Conservation (phyloP, 163 green algal genomes). For the Scenedesmus sp. region DNA sequence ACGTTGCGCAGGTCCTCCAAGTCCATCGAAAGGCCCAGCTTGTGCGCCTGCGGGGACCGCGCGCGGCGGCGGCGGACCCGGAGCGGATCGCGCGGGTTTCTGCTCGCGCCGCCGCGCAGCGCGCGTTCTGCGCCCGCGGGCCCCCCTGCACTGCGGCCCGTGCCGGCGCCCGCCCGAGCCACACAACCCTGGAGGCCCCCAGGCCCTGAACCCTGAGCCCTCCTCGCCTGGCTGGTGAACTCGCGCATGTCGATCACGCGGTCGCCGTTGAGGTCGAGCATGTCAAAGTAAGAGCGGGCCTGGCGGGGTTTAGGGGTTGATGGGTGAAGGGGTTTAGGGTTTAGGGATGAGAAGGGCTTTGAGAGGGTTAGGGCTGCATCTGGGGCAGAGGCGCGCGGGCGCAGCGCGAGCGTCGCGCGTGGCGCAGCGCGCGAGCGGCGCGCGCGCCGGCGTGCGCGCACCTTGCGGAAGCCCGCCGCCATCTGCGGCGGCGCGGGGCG, state of each 20-base stretch:
- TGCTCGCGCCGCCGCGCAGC: too few relatives aligned
- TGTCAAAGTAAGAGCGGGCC: constrained; percentile 46
- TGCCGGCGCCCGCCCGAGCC: background rate
- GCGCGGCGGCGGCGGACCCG: too few relatives aligned
- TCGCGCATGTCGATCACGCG: constrained; percentile 9
- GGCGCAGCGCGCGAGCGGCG: too few relatives aligned
- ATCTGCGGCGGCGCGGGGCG: background rate
- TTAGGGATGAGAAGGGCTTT: too few relatives aligned
- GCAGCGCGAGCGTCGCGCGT: too few relatives aligned
- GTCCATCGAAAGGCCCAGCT: constrained; percentile 37
- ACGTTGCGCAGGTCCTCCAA: constrained; percentile 41
- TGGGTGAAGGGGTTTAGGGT: too few relatives aligned
- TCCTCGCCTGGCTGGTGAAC: constrained; percentile 21
- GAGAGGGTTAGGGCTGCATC: too few relatives aligned
- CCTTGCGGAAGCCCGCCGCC: constrained; percentile 33
- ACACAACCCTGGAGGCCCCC: background rate
- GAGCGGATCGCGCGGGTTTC: too few relatives aligned
- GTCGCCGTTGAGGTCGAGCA: constrained; percentile 43
- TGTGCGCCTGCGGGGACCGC: constrained; percentile 21
- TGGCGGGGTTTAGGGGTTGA: too few relatives aligned
- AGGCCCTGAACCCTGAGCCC: background rate
- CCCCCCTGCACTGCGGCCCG: background rate
- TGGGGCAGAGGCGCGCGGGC: too few relatives aligned
- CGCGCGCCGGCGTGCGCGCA: too few relatives aligned
- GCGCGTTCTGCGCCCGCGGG: too few relatives aligned